A percentile compares a stretch with the other conserved stretches of the same genome.
Evolutionary conservation across 345 rosid species (phyloP).

Genomic region (Rhizophora apiculata): DNA sequence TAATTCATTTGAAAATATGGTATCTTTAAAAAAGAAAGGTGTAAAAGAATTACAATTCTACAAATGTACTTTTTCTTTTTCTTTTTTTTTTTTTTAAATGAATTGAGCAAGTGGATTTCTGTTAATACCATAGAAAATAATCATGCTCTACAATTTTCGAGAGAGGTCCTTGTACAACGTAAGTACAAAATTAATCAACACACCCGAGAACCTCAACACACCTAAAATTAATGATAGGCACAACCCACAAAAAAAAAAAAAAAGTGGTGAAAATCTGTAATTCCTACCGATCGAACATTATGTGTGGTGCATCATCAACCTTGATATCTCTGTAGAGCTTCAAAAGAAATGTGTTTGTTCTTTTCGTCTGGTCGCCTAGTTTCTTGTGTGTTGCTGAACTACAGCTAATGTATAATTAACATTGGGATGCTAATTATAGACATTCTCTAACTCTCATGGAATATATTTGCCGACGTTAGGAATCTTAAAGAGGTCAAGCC

Average conservation of each 20-base stretch:
- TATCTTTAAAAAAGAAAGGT: background rate
- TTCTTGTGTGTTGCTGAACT: background rate
- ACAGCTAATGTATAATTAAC: background rate
- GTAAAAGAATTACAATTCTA: background rate
- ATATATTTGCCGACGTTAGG: too few relatives aligned
- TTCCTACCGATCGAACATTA: background rate
- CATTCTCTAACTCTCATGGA: too few relatives aligned
- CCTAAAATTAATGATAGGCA: background rate
- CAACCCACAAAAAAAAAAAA: background rate
- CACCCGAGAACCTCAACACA: background rate
- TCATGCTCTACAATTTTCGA: too few relatives aligned
- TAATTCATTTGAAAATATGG: background rate
- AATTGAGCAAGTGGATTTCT: too few relatives aligned
- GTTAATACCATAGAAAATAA: too few relatives aligned
- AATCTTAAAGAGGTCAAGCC: conserved; percentile 34
- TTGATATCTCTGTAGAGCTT: conserved; percentile 12
- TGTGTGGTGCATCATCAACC: background rate
- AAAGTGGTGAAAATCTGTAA: background rate
- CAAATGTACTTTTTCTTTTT: background rate
- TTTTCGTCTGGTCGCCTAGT: background rate
- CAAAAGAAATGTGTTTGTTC: background rate
- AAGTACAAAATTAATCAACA: too few relatives aligned
- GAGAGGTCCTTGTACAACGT: too few relatives aligned
- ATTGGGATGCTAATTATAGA: background rate
- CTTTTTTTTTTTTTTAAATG: too few relatives aligned